phyloP scores from a whole-genome alignment of 78 protist genomes.

The Dictyostelium brefeldianum region DNA sequence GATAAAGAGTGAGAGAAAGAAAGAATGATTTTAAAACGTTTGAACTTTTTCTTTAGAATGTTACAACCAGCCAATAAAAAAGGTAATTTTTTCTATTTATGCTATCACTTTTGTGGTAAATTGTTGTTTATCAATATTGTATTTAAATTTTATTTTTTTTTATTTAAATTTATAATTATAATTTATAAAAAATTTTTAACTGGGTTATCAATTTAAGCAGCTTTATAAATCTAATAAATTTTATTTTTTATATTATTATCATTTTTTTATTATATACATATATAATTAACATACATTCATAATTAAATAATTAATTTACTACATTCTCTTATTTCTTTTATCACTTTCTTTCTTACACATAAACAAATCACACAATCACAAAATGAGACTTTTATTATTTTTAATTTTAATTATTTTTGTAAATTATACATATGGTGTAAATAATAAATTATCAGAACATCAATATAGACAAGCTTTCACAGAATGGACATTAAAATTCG shows the following conservation, averaged over 20 bases:
- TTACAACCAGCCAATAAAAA: too few relatives aligned
- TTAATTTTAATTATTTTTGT: constrained; percentile 4
- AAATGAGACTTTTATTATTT: background rate
- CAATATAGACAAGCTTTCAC: constrained; percentile 42
- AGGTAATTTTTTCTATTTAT: too few relatives aligned
- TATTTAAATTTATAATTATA: too few relatives aligned
- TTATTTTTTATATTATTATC: background rate
- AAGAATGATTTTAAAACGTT: too few relatives aligned
- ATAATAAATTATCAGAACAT: constrained; percentile 2
- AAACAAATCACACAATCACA: background rate
- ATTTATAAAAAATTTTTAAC: background rate
- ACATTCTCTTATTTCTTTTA: too few relatives aligned
- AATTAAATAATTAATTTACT: background rate
- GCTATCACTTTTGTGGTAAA: too few relatives aligned
- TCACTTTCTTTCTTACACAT: too few relatives aligned
- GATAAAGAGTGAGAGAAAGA: too few relatives aligned
- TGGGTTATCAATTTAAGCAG: background rate
- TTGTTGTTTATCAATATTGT: too few relatives aligned
- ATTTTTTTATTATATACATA: background rate
- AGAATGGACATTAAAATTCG: constrained; percentile 17
- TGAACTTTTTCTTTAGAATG: too few relatives aligned
- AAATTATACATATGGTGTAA: background rate
- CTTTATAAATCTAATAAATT: background rate
- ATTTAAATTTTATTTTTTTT: too few relatives aligned
- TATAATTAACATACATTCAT: too few relatives aligned